These are phyloP conservation scores for Phytophthora pseudosyringae DNA, from an alignment of 352 stramenopile genomes.

Conservation along the genomic window DNA sequence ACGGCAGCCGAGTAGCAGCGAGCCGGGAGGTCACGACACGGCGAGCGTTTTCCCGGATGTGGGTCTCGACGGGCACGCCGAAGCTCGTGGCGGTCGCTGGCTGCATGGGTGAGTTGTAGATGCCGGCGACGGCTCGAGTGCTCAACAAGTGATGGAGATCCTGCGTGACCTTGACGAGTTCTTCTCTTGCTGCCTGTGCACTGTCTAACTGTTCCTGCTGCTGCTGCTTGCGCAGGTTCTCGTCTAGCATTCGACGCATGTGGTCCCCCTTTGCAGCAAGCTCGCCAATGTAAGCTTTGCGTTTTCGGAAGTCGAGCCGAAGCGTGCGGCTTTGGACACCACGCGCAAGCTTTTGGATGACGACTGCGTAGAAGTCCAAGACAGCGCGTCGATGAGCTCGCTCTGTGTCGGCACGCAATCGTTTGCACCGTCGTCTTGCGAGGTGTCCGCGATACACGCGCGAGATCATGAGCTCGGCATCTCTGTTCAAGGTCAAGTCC, in stretches of 20 bases:
- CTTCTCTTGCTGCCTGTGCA: conserved; percentile 44
- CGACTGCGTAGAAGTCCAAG: conserved; percentile 54
- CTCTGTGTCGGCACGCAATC: conserved; percentile 22
- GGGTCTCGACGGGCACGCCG: conserved; percentile 62
- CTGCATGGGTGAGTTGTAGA: conserved; percentile 65
- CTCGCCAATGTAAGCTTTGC: conserved; percentile 62
- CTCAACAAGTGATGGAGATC: conserved; percentile 73
- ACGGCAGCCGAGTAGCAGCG: conserved; percentile 38
- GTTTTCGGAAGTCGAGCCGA: conserved; percentile 62
- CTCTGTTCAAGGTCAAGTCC: conserved; percentile 27
- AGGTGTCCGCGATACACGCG: conserved; percentile 69
- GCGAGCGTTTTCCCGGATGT: conserved; percentile 67
- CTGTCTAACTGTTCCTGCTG: conserved; percentile 45
- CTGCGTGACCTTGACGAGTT: conserved; percentile 61
- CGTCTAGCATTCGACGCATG: conserved; percentile 52
- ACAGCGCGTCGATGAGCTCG: conserved; percentile 38
- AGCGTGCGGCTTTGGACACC: conserved; percentile 52
- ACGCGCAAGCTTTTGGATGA: conserved; percentile 65
- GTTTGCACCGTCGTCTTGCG: conserved; percentile 39
- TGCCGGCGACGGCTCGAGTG: conserved; percentile 52
- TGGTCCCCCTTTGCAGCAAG: conserved; percentile 56
- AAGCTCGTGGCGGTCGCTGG: conserved; percentile 51
- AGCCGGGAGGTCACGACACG: conserved; percentile 44
- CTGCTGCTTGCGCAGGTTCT: conserved; percentile 53
- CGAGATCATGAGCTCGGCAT: conserved; percentile 58